Percentiles rank a stretch among this genome's conserved stretches.
Conservation (phyloP, 495 filamentous ascomycete species). For the Aspergillus funiculosus region DNA sequence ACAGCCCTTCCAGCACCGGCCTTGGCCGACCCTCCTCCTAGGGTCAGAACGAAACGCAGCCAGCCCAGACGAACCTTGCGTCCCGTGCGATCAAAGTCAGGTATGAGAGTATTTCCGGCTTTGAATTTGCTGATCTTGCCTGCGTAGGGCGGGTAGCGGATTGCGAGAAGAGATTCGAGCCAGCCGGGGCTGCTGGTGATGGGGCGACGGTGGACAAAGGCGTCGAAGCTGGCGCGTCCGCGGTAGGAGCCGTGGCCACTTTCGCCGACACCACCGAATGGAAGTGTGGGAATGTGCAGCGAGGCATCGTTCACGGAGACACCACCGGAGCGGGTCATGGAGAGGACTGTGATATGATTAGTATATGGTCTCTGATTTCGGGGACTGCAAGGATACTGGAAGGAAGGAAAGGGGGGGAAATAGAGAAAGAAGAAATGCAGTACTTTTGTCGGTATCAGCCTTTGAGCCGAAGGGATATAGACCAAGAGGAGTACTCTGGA, state of each 20-base stretch:
- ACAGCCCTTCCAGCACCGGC: conserved; percentile 38
- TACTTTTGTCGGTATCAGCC: conserved; percentile 62
- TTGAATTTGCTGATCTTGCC: conserved; percentile 55
- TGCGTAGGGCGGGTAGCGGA: conserved; percentile 77
- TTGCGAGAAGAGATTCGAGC: conserved; percentile 67
- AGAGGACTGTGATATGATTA: conserved; percentile 44
- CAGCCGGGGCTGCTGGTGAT: conserved; percentile 72
- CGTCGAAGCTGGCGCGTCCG: conserved; percentile 76
- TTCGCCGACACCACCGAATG: conserved; percentile 89
- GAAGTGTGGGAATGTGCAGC: conserved; percentile 73
- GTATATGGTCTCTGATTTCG: not conserved
- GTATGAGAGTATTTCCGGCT: conserved; percentile 51
- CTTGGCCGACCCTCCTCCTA: conserved; percentile 41
- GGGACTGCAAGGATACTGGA: not conserved
- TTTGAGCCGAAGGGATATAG: conserved; percentile 81
- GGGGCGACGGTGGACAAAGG: conserved; percentile 72
- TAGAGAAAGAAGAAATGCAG: no score
- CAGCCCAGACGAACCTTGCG: conserved; percentile 45
- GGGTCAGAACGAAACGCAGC: conserved; percentile 40
- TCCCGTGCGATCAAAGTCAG: conserved; percentile 82
- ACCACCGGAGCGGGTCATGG: conserved; percentile 66
- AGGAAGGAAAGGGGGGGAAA: no score
- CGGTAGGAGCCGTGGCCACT: conserved; percentile 79
- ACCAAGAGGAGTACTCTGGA: conserved; percentile 74
- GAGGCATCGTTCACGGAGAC: conserved; percentile 76